Conservation (phyloP, 106 monocot genomes). For the Cymbidium sinense region DNA sequence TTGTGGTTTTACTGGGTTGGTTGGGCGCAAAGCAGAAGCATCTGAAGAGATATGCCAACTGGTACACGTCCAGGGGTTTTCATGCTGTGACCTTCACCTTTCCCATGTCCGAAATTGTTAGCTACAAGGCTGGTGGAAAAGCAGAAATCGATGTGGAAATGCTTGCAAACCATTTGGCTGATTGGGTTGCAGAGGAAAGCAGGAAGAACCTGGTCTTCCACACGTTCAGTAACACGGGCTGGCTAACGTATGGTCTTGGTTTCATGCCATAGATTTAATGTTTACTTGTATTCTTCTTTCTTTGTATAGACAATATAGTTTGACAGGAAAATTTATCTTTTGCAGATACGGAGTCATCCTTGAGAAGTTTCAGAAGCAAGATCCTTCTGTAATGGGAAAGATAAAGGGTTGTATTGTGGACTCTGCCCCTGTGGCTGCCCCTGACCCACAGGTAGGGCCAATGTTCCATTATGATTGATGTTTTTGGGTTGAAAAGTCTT, state of each 20-base stretch:
- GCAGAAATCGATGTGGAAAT: constrained; percentile 52
- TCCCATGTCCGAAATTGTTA: constrained; percentile 71
- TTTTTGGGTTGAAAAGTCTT: not conserved
- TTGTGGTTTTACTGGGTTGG: constrained; percentile 91
- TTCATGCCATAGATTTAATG: not conserved
- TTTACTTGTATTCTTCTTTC: not conserved
- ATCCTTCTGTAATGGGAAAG: constrained; percentile 62
- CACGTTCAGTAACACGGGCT: constrained; percentile 96
- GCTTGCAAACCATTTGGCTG: constrained; percentile 72
- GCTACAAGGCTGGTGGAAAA: constrained; percentile 71
- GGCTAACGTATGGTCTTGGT: constrained; percentile 48
- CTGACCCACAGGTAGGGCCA: constrained; percentile 79
- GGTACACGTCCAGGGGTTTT: constrained; percentile 91
- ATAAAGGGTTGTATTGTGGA: constrained; percentile 92
- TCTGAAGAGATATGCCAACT: constrained; percentile 84
- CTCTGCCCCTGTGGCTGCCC: constrained; percentile 86
- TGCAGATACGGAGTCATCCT: constrained; percentile 89
- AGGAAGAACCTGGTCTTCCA: constrained; percentile 88
- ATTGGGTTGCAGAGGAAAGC: constrained; percentile 65
- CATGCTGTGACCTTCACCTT: constrained; percentile 89
- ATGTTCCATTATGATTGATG: not conserved
- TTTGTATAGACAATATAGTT: not conserved
- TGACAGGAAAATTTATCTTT: not conserved
- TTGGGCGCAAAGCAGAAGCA: constrained; percentile 89
- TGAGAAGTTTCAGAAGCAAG: constrained; percentile 74